Percentiles rank a stretch among this genome's conserved stretches.
Evolutionary conservation across 2,329 filamentous ascomycete species (phyloP).

Genomic region (Xylaria sp.): DNA sequence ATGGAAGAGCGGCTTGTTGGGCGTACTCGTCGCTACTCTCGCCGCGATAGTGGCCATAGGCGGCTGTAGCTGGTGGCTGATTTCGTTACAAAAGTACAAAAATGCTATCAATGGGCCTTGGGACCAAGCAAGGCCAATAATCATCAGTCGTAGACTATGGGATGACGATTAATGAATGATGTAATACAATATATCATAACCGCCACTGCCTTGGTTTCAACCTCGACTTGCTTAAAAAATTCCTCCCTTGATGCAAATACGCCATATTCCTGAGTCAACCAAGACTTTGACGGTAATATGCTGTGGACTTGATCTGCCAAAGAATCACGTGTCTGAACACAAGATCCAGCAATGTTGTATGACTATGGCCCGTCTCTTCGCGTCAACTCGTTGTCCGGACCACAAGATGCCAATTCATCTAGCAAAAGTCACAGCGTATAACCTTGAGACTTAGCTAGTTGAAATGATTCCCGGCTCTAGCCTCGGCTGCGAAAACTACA

Average conservation of each 20-base stretch:
- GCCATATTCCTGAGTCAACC: neutral
- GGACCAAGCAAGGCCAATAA: slow-evolving; percentile 93
- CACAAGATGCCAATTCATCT: neutral
- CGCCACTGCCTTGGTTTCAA: neutral
- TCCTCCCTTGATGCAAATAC: neutral
- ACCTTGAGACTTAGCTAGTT: neutral
- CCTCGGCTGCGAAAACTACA: neutral
- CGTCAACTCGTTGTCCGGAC: neutral
- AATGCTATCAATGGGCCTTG: slow-evolving; percentile 98
- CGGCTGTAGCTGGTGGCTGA: slow-evolving; percentile 97
- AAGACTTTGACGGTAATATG: neutral
- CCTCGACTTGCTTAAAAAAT: neutral
- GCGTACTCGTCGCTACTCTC: slow-evolving; percentile 79
- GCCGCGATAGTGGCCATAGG: slow-evolving; percentile 85
- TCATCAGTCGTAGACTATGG: slow-evolving; percentile 74
- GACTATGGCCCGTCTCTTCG: neutral
- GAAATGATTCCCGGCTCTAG: neutral
- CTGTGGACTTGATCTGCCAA: neutral
- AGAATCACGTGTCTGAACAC: neutral
- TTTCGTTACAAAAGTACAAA: slow-evolving; percentile 97
- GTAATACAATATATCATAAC: slow-evolving; percentile 6
- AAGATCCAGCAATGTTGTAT: neutral
- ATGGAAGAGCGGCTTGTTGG: slow-evolving; percentile 71
- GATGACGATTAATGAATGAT: slow-evolving; percentile 53
- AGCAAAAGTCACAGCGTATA: neutral